Evolutionary conservation across 2,329 filamentous ascomycete species (phyloP), one percentile per base, ranked within the genome.

Genomic region (Ceratocystis huliohia): DNA sequence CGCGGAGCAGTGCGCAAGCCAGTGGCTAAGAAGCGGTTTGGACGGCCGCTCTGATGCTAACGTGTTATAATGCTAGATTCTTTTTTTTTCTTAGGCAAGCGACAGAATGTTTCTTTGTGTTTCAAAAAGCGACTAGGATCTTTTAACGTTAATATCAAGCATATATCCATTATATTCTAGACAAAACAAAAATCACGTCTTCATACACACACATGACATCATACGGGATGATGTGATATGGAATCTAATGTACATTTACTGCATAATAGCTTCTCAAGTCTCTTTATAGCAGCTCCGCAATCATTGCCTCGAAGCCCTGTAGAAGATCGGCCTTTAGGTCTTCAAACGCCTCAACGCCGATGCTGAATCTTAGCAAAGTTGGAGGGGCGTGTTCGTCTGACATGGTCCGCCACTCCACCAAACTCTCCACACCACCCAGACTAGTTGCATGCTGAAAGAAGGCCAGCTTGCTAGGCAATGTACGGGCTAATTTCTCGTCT

Each of bases 321-420:
- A 86, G 71, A 53, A 97, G 74, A 78, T 97, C 93, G 46, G 81
- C 81, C 74, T 82, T 85, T 73, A 99, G 74, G 77, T 97, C 94
- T 75, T 94, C 88, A 80, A 88, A 88, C 61, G 82, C 84, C 79
- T 99, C 94, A 41, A 96, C 82, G 0, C 94, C 94, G 44, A 96
- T 78, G 74, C 92, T 96, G 37, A 99, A 78, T 64, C 94, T 79
- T 75, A 96, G 72, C 74, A 97, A 75, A 67, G 83, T 80, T 72
- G 80, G 82, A 73, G 95, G 89, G 48, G 95, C 86, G 0, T 74
- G 79, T 2, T 76, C 72, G 78, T 99, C 94, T 68, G 86, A 87
- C 90, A 99, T 94, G 61, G 88, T 84, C 68, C 94, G 82, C 94
- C 94, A 99, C 81, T 99, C 94, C 71, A 99, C 92, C 78, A 97